Evolutionary conservation across 169 alveolate species (phyloP), one percentile per base, ranked within the genome.

Genomic region (Cryptosporidium tyzzeri): DNA sequence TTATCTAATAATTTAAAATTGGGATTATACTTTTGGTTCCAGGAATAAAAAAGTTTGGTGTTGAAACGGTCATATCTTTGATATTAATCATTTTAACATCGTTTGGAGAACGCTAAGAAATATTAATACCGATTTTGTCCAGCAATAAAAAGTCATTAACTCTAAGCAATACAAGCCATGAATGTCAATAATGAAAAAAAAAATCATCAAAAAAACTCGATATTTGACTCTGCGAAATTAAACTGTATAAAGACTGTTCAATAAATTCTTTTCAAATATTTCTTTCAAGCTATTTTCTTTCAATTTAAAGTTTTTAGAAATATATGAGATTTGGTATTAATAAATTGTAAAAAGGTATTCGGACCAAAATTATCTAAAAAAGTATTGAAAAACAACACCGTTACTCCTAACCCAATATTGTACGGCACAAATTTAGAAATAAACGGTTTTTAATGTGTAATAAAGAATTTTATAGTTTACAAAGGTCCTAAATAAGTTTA

Each of bases 1-100:
- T 71, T 29, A 71, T 71, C 33, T 69, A 23, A 71, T 68, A 71
- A 51, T 71, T 71, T 31, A 44, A 50, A 21, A 71, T 71, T 29
- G 65, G 69, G 48, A 31, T 29, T n/a, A 35, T 69, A 33, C 31
- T 71, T 8, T 48, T 71, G 69, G 45, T 51, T 10, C 45, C 69
- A 6, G 69, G 85, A 48, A 35, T 50, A 44, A 50, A 16, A 29
- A 44, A 31, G 9, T 16, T 71, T 26, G 69, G 18, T 5, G 8
- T n/a, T 6, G 48, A 71, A 50, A 26, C 69, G 3, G 2, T 55
- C 3, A 39, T 29, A 50, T 48, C 31, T 29, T 71, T 37, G 85
- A 33, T 71, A 23, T 26, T 71, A 50, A 29, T 31, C 50, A 71
- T 21, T 50, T 71, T 50, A 48, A 71, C 26, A 45, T 10, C 6